Evolutionary conservation across 2,329 filamentous ascomycete species (phyloP), one percentile per base, ranked within the genome.

Genomic region (Colletotrichum aenigma): DNA sequence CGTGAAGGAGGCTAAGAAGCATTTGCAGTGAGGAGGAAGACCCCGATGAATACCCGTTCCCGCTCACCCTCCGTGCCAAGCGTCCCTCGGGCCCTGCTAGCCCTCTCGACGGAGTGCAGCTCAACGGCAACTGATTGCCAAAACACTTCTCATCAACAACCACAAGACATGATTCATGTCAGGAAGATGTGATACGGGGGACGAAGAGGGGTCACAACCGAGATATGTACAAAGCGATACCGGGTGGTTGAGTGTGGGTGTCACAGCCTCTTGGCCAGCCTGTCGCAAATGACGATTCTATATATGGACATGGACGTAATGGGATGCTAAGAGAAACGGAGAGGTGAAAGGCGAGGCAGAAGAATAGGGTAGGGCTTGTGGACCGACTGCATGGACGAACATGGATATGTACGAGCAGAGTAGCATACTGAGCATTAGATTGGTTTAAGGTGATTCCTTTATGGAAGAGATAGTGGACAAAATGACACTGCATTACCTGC

Each of bases 21-120:
- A 52, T 28, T 48, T 78, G 76, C 81, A 97, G 95, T 86, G 95
- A 97, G 85, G 96, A 98, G 84, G 97, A 98, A 88, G 97, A 98
- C 80, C 92, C 94, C 1, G 96, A 92, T n/a, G 91, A 92, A 81
- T 91, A 92, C 78, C 88, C 89, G 1, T 92, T 91, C 84, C 90
- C 90, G 30, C 83, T 92, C 77, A 91, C 90, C 8, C 85, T 92
- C 75, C 88, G 90, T 78, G 86, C 87, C 21, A 91, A 91, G 86
- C 87, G 87, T 18, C 83, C 86, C 7, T 81, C 84, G 6, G 85
- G 81, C 55, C 80, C 81, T 15, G 83, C 80, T 48, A 87, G 85
- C 36, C 86, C 87, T n/a, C 82, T 88, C 10, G 86, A 88, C 43
- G 82, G 82, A 13, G 80, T 86, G 12, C 83, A 84, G 62, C 80